phyloP scores from a whole-genome alignment of 495 filamentous ascomycete species.

The Evansstolkia leycettana region DNA sequence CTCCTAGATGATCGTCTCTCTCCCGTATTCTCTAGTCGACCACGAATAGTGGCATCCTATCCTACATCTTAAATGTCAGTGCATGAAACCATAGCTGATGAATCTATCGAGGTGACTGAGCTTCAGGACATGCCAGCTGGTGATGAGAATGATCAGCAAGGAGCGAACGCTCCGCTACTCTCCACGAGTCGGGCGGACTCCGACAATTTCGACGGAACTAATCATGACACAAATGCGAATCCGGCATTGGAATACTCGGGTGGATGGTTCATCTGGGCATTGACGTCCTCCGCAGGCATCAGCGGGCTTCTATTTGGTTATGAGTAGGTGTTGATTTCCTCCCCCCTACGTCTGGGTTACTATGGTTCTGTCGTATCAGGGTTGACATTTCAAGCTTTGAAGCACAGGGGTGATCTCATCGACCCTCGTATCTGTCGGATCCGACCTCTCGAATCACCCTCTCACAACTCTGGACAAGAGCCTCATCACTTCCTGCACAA shows the following conservation, averaged over 20 bases:
- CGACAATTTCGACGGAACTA: conserved; percentile 5
- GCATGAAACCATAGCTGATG: conserved; percentile 2
- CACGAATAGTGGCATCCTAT: no score
- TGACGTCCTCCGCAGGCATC: conserved; percentile 73
- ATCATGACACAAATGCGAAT: conserved; percentile 6
- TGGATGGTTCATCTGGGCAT: conserved; percentile 51
- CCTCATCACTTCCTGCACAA: conserved; percentile 71
- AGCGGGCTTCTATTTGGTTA: conserved; percentile 84
- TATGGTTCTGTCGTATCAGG: conserved; percentile 1
- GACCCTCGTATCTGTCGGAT: conserved; percentile 67
- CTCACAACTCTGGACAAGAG: conserved; percentile 71
- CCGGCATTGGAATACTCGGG: conserved; percentile 10
- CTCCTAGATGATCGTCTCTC: no score
- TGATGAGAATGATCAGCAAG: conserved; percentile 12
- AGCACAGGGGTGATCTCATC: conserved; percentile 89
- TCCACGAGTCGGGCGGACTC: conserved; percentile 5
- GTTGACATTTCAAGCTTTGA: conserved; percentile 10
- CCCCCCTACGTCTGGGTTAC: not conserved
- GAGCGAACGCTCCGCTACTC: conserved; percentile 21
- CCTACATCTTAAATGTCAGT: not conserved
- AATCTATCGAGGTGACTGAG: conserved; percentile 1
- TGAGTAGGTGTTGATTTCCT: conserved; percentile 31
- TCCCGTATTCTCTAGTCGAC: no score
- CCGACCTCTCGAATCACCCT: conserved; percentile 54
- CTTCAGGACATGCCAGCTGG: conserved; percentile 12